Percentiles rank a stretch among this genome's conserved stretches.
phyloP scores from a whole-genome alignment of 495 filamentous ascomycete species.

The Trichoderma erinaceum region DNA sequence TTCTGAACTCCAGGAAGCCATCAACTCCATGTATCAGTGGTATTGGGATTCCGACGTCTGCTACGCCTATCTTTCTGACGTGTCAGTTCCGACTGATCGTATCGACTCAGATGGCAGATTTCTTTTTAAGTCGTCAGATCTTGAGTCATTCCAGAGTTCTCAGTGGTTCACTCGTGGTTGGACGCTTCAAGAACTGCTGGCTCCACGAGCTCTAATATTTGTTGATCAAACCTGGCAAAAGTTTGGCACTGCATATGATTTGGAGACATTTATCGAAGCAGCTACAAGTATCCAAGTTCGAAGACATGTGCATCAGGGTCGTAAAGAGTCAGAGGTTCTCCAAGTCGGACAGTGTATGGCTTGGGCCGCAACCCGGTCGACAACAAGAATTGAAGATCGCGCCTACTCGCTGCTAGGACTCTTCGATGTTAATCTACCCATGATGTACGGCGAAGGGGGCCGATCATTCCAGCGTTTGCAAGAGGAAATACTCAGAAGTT shows the following conservation, averaged over 20 bases:
- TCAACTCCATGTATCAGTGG: conserved; percentile 40
- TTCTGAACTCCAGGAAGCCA: conserved; percentile 39
- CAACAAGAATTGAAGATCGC: conserved; percentile 31
- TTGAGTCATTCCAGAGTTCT: conserved; percentile 28
- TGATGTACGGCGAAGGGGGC: conserved; percentile 39
- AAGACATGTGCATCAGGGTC: conserved; percentile 15
- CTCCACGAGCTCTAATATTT: conserved; percentile 27
- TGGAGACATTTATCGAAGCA: conserved; percentile 22
- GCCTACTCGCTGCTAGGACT: conserved; percentile 41
- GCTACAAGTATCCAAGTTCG: conserved; percentile 28
- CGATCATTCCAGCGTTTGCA: conserved; percentile 24
- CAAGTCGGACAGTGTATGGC: conserved; percentile 33
- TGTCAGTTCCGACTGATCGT: conserved; percentile 18
- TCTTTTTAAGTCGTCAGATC: conserved; percentile 23
- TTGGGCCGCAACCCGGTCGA: conserved; percentile 31
- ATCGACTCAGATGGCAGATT: conserved; percentile 19
- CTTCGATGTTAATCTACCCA: conserved; percentile 39
- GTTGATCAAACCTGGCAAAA: conserved; percentile 26
- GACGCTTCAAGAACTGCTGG: conserved; percentile 31
- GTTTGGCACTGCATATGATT: conserved; percentile 25
- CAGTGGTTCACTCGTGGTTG: conserved; percentile 26
- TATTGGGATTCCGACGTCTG: conserved; percentile 32
- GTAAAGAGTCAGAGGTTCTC: not conserved
- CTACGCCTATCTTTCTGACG: conserved; percentile 36
- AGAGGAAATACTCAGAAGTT: conserved; percentile 23